These are phyloP conservation scores for Starmerella vitae DNA, from an alignment of 805 yeast genomes.

Conservation along the genomic window DNA sequence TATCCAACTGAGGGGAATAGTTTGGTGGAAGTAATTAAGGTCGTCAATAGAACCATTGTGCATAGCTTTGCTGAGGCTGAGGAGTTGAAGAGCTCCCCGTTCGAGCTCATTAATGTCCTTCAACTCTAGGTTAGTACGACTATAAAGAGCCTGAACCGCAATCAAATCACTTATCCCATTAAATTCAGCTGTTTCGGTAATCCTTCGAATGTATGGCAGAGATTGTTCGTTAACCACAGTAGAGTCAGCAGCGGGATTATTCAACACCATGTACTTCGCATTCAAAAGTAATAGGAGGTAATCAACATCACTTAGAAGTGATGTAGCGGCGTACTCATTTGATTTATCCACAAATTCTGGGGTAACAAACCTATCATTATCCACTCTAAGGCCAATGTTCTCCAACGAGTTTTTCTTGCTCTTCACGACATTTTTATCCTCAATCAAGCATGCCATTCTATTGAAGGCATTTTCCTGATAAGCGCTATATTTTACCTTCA, in stretches of 20 bases:
- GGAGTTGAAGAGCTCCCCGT: constrained; percentile 87
- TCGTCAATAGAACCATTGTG: constrained; percentile 29
- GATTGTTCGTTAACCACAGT: constrained; percentile 69
- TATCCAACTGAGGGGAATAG: constrained; percentile 78
- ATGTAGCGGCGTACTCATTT: constrained; percentile 2
- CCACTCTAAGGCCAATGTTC: constrained; percentile 4
- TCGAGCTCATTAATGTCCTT: constrained; percentile 74
- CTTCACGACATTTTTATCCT: background rate
- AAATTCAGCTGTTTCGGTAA: constrained; percentile 38
- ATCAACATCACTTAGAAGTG: constrained; percentile 38
- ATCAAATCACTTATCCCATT: constrained; percentile 55
- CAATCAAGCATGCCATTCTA: constrained; percentile 6
- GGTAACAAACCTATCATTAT: constrained; percentile 1
- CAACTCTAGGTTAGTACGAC: constrained; percentile 72
- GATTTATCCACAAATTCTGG: constrained; percentile 1
- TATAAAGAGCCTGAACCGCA: constrained; percentile 77
- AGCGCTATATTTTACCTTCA: constrained; percentile 2
- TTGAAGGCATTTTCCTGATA: constrained; percentile 3
- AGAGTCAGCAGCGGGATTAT: constrained; percentile 52
- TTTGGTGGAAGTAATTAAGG: constrained; percentile 46
- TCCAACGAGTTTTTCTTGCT: background rate
- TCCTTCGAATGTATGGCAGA: constrained; percentile 59
- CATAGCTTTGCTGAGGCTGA: constrained; percentile 56
- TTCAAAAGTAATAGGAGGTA: constrained; percentile 60
- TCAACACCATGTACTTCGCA: constrained; percentile 46